These are phyloP conservation scores for Vigna radiata DNA, from an alignment of 306 rosid genomes.

Conservation along the genomic window DNA sequence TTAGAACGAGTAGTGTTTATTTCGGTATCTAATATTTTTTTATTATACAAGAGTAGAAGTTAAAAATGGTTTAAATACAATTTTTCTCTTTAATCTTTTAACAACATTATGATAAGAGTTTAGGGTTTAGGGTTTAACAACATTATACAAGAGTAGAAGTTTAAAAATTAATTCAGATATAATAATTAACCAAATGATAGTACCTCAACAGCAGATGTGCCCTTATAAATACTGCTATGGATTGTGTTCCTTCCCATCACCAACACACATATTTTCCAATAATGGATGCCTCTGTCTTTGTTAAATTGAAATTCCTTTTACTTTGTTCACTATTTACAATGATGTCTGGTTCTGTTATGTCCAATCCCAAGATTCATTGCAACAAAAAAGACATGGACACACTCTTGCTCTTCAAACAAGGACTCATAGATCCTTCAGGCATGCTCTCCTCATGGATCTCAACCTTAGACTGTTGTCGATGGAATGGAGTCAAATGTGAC, in stretches of 20 bases:
- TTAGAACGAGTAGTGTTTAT: no score
- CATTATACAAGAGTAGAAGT: no score
- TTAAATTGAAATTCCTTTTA: background rate
- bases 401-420: slow-evolving; percentile 19
- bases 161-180: no score
- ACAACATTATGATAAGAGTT: no score
- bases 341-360: background rate
- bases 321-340: background rate
- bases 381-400: slow-evolving; percentile 9
- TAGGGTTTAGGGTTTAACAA: no score
- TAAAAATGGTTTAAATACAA: no score
- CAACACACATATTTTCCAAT: background rate
- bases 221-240: background rate
- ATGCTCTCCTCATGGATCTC: background rate
- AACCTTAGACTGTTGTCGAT: background rate
- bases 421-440: slow-evolving; percentile 7
- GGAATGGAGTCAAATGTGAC: slow-evolving; percentile 23
- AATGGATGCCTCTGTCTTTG: background rate
- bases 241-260: background rate
- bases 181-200: no score
- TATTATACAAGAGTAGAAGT: no score
- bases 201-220: no score
- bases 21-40: no score
- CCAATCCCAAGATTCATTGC: slow-evolving; percentile 2
- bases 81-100: no score